Base-by-base conservation (phyloP, 805 yeast species). In the Komagataella kurtzmanii region DNA sequence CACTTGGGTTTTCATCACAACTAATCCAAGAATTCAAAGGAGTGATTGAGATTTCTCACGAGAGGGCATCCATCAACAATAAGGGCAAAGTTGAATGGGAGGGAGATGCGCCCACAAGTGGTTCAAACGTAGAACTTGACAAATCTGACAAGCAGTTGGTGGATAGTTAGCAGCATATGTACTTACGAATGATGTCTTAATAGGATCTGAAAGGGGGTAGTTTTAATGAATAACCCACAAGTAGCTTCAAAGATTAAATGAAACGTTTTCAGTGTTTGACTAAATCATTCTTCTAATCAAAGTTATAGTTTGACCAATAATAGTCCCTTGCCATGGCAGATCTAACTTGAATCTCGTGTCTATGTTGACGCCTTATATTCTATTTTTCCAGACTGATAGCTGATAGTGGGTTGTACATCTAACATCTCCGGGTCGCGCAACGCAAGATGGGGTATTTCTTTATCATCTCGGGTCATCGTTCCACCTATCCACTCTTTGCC, bases 1-100 rank as follows among this genome's bases (percentile, higher is more conserved):
- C 87, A 7, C 79, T 80, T 77, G 98, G 98, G 1, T 76, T 88
- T 58, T 85, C 96, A 1, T 67, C 72, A 1, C 62, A 60, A 12
- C 80, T 83, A 58, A 81, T 85, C 19, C 75, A 74, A 45, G 70
- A 78, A 46, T 73, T 87, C 50, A 63, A 69, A 18, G 75, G 72
- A 1, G 71, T 80, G 6, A 77, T 88, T 49, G 73, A 76, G 17
- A 80, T 86, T 50, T 71, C 79, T 51, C 95, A 89, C 62, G 80
- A 75, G 48, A 82, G 83, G 57, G 79, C 96, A 0, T 64, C 69
- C 48, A 79, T 86, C 52, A 68, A 74, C 54, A 71, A 72, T 23
- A 70, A 74, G 57, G 81, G 79, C 24, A 68, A 69, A 40, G 61
- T 79, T 46, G 64, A 58, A 7, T 76, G 76, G 72, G 61, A 65